These are phyloP conservation scores for Fusarium sulawesiense DNA, from an alignment of 2,329 filamentous ascomycete genomes.

Conservation along the genomic window DNA sequence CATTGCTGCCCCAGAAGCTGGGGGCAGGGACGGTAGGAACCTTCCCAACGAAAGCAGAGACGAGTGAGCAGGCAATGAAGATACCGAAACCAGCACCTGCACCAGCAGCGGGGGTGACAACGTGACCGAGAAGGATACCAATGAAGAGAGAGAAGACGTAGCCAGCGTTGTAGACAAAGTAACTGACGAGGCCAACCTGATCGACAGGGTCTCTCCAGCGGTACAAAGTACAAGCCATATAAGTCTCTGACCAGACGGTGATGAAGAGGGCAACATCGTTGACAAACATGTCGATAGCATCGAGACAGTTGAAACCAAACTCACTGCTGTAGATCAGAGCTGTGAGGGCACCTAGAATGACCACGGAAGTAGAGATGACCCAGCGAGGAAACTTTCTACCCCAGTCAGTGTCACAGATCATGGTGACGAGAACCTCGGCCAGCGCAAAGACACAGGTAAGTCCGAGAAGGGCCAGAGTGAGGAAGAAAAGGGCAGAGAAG, in stretches of 20 bases:
- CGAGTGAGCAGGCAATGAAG: conserved; percentile 54
- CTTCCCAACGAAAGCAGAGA: conserved; percentile 53
- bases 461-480: conserved; percentile 64
- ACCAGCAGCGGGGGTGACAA: conserved; percentile 54
- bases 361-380: conserved; percentile 58
- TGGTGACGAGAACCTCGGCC: conserved; percentile 53
- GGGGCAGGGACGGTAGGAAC: conserved; percentile 54
- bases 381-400: conserved; percentile 53
- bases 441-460: conserved; percentile 54
- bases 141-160: conserved; percentile 62
- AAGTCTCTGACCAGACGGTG: conserved; percentile 61
- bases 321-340: conserved; percentile 65
- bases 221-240: conserved; percentile 63
- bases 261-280: conserved; percentile 64
- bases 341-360: conserved; percentile 59
- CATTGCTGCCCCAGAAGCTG: conserved; percentile 56
- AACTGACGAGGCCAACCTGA: conserved; percentile 55
- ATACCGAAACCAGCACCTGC: conserved; percentile 62
- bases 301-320: conserved; percentile 64
- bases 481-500: conserved; percentile 65
- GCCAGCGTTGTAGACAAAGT: conserved; percentile 58
- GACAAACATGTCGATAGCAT: conserved; percentile 64
- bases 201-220: conserved; percentile 58
- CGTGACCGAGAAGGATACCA: conserved; percentile 61
- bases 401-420: conserved; percentile 45